Percentiles rank a stretch among this genome's conserved stretches.
These are phyloP conservation scores for Tubosaeta brunneosetosa DNA, from an alignment of 768 basidiomycete species.

Conservation along the genomic window DNA sequence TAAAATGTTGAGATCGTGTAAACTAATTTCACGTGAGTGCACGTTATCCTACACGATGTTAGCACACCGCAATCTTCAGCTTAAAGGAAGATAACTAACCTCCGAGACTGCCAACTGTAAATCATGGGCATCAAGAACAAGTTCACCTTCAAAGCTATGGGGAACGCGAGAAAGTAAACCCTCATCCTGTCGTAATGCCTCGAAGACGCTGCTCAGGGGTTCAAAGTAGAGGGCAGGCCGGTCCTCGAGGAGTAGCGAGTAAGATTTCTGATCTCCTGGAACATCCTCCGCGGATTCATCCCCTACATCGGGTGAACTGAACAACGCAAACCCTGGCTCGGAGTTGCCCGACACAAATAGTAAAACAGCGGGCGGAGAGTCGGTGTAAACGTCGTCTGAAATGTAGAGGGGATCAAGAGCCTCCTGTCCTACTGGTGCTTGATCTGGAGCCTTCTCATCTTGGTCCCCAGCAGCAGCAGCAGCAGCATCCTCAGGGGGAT, in stretches of 20 bases:
- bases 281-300: conserved; percentile 16
- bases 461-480: background rate
- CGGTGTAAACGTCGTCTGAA: conserved; percentile 66
- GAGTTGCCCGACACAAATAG: conserved; percentile 41
- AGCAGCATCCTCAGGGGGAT: conserved; percentile 7
- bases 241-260: conserved; percentile 52
- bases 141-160: conserved; percentile 53
- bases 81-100: conserved; percentile 34
- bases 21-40: conserved; percentile 60
- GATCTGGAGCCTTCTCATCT: conserved; percentile 13
- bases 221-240: conserved; percentile 75
- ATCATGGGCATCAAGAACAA: conserved; percentile 68
- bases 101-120: conserved; percentile 61
- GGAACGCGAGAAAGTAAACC: conserved; percentile 39
- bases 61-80: background rate
- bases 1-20: conserved; percentile 67
- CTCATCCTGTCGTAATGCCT: conserved; percentile 64
- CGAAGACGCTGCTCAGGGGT: conserved; percentile 64
- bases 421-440: conserved; percentile 10
- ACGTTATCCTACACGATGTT: conserved; percentile 54
- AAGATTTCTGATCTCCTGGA: conserved; percentile 16
- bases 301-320: conserved; percentile 46
- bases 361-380: conserved; percentile 68
- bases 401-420: conserved; percentile 50
- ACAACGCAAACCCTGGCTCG: conserved; percentile 44